Conservation (phyloP, 208 protist species). For the Strigomonas culicis region DNA sequence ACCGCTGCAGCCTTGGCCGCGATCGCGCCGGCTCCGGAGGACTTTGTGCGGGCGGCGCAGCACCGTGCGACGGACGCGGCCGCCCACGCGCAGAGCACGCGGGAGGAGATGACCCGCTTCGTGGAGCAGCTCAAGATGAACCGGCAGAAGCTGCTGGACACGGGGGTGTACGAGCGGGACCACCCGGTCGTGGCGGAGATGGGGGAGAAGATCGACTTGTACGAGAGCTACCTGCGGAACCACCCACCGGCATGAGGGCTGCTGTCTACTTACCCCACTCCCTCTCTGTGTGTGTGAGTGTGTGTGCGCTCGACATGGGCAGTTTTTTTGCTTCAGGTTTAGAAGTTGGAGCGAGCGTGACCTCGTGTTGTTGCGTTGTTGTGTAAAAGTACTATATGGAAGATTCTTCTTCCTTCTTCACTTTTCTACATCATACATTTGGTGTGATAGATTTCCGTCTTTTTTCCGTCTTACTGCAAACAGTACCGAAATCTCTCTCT, state of each 20-base stretch:
- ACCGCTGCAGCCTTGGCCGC: background rate
- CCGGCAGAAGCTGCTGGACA: slow-evolving; percentile 73
- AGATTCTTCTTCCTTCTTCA: background rate
- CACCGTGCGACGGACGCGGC: slow-evolving; percentile 9
- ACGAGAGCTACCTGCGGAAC: slow-evolving; percentile 61
- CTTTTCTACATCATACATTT: background rate
- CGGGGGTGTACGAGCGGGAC: slow-evolving; percentile 67
- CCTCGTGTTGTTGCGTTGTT: no score
- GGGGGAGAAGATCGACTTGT: slow-evolving; percentile 81
- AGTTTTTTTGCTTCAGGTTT: no score
- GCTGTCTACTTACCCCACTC: background rate
- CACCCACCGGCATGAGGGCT: background rate
- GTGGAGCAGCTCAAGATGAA: slow-evolving; percentile 78
- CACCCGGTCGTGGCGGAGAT: slow-evolving; percentile 74
- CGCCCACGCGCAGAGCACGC: slow-evolving; percentile 23
- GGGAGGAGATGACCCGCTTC: slow-evolving; percentile 72
- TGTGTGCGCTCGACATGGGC: background rate
- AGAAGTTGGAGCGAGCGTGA: no score
- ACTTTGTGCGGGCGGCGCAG: slow-evolving; percentile 40
- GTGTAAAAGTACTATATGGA: background rate
- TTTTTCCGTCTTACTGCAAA: background rate
- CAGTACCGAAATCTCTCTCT: background rate
- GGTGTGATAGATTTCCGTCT: background rate
- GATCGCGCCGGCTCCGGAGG: slow-evolving; percentile 36
- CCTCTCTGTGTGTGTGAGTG: background rate